Evolutionary conservation across 345 rosid species (phyloP).

Genomic region (Linum trigynum): DNA sequence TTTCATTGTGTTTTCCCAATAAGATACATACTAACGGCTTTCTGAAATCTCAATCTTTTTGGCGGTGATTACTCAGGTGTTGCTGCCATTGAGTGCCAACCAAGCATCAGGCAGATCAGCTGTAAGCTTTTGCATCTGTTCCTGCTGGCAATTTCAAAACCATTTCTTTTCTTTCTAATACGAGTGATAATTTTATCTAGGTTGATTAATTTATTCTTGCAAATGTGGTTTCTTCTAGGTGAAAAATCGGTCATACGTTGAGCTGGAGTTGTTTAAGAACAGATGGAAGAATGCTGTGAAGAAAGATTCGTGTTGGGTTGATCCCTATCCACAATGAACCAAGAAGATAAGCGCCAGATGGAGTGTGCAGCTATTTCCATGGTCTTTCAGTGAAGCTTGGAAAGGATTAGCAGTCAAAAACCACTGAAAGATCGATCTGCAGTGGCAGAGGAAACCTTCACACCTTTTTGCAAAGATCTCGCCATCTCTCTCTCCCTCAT

Average conservation of each 20-base stretch:
- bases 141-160: background rate
- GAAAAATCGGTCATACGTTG: slow-evolving; percentile 31
- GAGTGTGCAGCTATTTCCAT: too few relatives aligned
- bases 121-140: slow-evolving; percentile 28
- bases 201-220: background rate
- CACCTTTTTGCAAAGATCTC: too few relatives aligned
- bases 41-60: background rate
- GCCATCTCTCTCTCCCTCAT: too few relatives aligned
- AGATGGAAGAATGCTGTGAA: slow-evolving; percentile 64
- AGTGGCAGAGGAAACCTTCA: too few relatives aligned
- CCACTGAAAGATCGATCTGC: too few relatives aligned
- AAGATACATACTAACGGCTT: background rate
- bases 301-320: slow-evolving; percentile 57
- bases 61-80: slow-evolving; percentile 19
- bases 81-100: slow-evolving; percentile 6
- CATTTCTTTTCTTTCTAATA: background rate
- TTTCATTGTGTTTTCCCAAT: background rate
- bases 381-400: too few relatives aligned
- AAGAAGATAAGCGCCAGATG: slow-evolving; percentile 5
- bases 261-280: slow-evolving; percentile 43
- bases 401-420: too few relatives aligned
- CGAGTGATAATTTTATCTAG: background rate
- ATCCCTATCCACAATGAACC: slow-evolving; percentile 18
- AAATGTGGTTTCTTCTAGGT: slow-evolving; percentile 29
- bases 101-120: slow-evolving; percentile 33